Conservation (phyloP, 2,329 filamentous ascomycete species). For the Nemania sp. region DNA sequence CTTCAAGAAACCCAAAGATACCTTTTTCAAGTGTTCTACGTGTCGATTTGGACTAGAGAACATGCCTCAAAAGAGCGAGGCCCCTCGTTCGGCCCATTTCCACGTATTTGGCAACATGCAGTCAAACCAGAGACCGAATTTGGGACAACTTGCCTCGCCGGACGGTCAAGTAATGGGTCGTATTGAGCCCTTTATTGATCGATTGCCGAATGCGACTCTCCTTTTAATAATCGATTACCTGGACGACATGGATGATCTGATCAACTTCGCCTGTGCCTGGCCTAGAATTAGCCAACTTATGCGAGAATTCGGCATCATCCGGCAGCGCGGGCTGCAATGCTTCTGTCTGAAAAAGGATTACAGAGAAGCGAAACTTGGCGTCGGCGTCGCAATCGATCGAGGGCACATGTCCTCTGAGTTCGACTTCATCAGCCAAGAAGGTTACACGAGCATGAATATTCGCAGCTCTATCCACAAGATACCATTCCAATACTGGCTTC, state of each 20-base stretch:
- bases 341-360: constrained; percentile 50
- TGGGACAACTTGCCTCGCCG: neutral
- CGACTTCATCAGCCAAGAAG: constrained; percentile 50
- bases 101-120: no score
- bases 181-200: constrained; percentile 36
- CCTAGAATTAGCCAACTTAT: constrained; percentile 42
- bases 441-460: constrained; percentile 42
- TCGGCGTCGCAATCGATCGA: constrained; percentile 43
- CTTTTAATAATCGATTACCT: constrained; percentile 41
- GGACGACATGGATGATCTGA: constrained; percentile 42
- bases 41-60: no score
- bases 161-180: neutral
- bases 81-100: no score
- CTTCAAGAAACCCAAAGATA: no score
- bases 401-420: constrained; percentile 51
- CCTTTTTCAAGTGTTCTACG: no score
- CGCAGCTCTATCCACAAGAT: constrained; percentile 48
- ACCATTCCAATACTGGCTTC: constrained; percentile 48
- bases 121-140: neutral
- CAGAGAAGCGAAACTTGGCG: constrained; percentile 44
- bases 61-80: no score
- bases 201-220: constrained; percentile 47
- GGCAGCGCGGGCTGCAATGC: constrained; percentile 51
- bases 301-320: constrained; percentile 42
- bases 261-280: constrained; percentile 44